Evolutionary conservation across 2,329 filamentous ascomycete species (phyloP), one percentile per base, ranked within the genome.

Genomic region (Claviceps sp.): DNA sequence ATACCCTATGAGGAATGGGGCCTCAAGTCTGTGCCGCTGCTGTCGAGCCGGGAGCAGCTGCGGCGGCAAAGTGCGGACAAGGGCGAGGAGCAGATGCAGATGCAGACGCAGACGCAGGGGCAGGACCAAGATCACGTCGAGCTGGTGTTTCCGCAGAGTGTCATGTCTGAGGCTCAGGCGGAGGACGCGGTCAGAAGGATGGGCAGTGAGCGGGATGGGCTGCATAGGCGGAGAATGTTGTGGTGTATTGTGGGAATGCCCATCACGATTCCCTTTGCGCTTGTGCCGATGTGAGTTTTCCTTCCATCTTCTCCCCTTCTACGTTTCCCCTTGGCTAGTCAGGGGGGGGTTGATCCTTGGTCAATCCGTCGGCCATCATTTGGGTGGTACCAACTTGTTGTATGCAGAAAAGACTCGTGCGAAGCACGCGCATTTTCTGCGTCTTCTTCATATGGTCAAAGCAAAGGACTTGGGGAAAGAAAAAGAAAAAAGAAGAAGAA

Each of bases 1-100:
- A 95, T 98, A 61, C 87, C 93, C 2, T 96, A 87, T 66, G 87
- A 97, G 70, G 93, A 98, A 83, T 98, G 93, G 93, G 89, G 88
- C 0, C 76, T 98, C 59, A 97, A 97, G 72, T 95, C 89, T 39
- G 84, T 98, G 50, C 93, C 93, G 45, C 84, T 90, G 22, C 74
- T 95, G 59, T 88, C 82, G 43, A 72, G 80, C 53, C 77, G 80
- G 58, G 76, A 82, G 53, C 76, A 79, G 16, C 24, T 10, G n/a
- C 16, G 14, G 44, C 76, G 79, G 26, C 45, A 13, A 2, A 8
- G 10, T 11, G 13, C 1, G 10, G 30, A 13, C 2, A 14, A 14
- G 30, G 30, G 19, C 45, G 26, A 47, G 5, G 26, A 19, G 45
- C 17, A 24, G 4, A 10, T 16, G 45, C 45, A 8, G 11, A 13